A percentile compares a stretch with the other conserved stretches of the same genome.
Conservation (phyloP, 257 asterid species). For the Jacaranda copaia region DNA sequence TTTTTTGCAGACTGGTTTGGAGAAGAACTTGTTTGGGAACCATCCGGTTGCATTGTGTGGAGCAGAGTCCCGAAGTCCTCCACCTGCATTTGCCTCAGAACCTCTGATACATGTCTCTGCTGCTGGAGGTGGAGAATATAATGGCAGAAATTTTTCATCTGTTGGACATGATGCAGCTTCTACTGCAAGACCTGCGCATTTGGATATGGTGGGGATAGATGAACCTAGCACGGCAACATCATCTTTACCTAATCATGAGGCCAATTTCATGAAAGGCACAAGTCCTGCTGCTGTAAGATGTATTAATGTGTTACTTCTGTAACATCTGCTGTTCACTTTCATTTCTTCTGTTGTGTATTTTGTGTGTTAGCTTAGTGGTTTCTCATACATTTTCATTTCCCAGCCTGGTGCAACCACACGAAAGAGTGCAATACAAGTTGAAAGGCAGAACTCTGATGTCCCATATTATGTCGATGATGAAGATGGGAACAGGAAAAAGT, state of each 20-base stretch:
- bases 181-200: slow-evolving; percentile 50
- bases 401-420: slow-evolving; percentile 92
- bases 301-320: slow-evolving; percentile 15
- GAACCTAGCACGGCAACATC: slow-evolving; percentile 58
- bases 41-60: slow-evolving; percentile 70
- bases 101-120: slow-evolving; percentile 53
- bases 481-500: slow-evolving; percentile 78
- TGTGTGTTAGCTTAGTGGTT: slow-evolving; percentile 27
- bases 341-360: background rate
- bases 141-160: background rate
- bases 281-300: slow-evolving; percentile 76
- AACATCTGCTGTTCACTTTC: slow-evolving; percentile 6
- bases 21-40: slow-evolving; percentile 88
- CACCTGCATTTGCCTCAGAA: slow-evolving; percentile 87
- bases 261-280: slow-evolving; percentile 59
- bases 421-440: slow-evolving; percentile 68
- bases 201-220: slow-evolving; percentile 68
- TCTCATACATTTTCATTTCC: slow-evolving; percentile 29
- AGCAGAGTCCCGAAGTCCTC: slow-evolving; percentile 73
- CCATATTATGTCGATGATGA: slow-evolving; percentile 89
- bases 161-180: slow-evolving; percentile 52
- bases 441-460: slow-evolving; percentile 79
- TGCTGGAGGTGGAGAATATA: slow-evolving; percentile 25
- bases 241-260: slow-evolving; percentile 66
- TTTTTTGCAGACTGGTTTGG: slow-evolving; percentile 80